phyloP scores from a whole-genome alignment of 2,329 filamentous ascomycete species.

The Verticillium tricorpus region DNA sequence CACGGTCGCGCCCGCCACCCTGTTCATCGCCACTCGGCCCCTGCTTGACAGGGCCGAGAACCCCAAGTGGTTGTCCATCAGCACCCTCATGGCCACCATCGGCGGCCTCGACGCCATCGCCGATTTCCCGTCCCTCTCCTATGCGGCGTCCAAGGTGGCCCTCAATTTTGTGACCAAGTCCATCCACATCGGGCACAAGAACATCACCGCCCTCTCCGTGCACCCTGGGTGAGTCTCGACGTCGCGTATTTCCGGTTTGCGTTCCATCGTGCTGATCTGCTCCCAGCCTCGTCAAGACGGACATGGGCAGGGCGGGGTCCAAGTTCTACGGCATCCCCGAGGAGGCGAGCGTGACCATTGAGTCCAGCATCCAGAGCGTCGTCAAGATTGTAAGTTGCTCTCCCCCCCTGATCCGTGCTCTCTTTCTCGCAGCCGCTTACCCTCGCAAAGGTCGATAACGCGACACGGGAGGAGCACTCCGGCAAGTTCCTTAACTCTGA shows the following conservation, averaged over 20 bases:
- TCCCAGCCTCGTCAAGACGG: constrained; percentile 32
- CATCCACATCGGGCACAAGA: constrained; percentile 1
- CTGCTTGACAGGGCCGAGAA: constrained; percentile 17
- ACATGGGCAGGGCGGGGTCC: constrained; percentile 33
- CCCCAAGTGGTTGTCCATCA: constrained; percentile 22
- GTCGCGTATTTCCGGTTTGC: background rate
- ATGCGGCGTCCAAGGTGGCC: constrained; percentile 24
- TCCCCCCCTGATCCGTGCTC: background rate
- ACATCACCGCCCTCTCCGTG: constrained; percentile 7
- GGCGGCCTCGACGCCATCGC: constrained; percentile 10
- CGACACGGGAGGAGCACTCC: constrained; percentile 16
- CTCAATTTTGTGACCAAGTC: constrained; percentile 23
- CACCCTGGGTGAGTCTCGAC: constrained; percentile 17
- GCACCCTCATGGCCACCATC: constrained; percentile 19
- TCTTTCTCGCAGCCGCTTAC: background rate
- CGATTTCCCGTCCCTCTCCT: constrained; percentile 15
- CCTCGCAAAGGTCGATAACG: background rate
- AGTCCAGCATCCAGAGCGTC: constrained; percentile 28
- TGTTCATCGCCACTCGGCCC: constrained; percentile 18
- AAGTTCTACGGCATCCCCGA: constrained; percentile 19
- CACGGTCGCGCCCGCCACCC: constrained; percentile 2
- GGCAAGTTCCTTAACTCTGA: constrained; percentile 16
- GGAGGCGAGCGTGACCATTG: constrained; percentile 26
- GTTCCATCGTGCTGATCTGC: background rate
- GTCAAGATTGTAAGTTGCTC: constrained; percentile 15